Evolutionary conservation across 2,329 filamentous ascomycete genomes (phyloP).

Genomic region (Lithohypha guttulata): DNA sequence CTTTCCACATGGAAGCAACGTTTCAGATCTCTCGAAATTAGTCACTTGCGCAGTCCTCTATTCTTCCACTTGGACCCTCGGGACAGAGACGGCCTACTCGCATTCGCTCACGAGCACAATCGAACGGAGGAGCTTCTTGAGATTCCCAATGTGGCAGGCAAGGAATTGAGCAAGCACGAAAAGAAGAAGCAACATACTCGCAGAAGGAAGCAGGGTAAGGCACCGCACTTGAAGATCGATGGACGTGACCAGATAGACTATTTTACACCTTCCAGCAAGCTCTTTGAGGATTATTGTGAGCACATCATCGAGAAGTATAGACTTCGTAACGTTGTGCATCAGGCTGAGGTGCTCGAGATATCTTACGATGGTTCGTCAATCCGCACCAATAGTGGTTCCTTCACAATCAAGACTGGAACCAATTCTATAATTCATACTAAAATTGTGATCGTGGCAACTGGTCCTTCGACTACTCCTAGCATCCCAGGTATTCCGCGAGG

Average conservation of each 20-base stretch:
- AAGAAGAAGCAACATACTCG: conserved; percentile 51
- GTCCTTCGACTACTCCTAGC: conserved; percentile 47
- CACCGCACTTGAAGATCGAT: conserved; percentile 44
- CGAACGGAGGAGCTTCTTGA: conserved; percentile 56
- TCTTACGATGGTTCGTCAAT: conserved; percentile 41
- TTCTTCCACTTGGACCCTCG: conserved; percentile 71
- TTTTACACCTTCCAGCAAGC: conserved; percentile 50
- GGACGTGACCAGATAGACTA: conserved; percentile 60
- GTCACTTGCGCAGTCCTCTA: conserved; percentile 66
- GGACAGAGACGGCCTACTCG: conserved; percentile 62
- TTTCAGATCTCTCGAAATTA: conserved; percentile 59
- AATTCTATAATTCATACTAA: conserved; percentile 44
- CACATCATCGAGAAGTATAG: conserved; percentile 48
- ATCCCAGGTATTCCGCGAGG: conserved; percentile 10
- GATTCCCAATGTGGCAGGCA: conserved; percentile 64
- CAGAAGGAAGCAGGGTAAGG: conserved; percentile 28
- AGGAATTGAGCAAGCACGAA: conserved; percentile 68
- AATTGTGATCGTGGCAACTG: conserved; percentile 59
- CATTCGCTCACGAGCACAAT: conserved; percentile 52
- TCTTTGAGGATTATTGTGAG: conserved; percentile 54
- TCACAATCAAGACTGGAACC: conserved; percentile 51
- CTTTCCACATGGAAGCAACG: conserved; percentile 60
- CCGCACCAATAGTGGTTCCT: conserved; percentile 45
- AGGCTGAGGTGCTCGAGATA: conserved; percentile 53
- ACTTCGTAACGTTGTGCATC: conserved; percentile 46